These are phyloP conservation scores for Epichloe glyceriae DNA, from an alignment of 2,329 filamentous ascomycete genomes.

Conservation along the genomic window DNA sequence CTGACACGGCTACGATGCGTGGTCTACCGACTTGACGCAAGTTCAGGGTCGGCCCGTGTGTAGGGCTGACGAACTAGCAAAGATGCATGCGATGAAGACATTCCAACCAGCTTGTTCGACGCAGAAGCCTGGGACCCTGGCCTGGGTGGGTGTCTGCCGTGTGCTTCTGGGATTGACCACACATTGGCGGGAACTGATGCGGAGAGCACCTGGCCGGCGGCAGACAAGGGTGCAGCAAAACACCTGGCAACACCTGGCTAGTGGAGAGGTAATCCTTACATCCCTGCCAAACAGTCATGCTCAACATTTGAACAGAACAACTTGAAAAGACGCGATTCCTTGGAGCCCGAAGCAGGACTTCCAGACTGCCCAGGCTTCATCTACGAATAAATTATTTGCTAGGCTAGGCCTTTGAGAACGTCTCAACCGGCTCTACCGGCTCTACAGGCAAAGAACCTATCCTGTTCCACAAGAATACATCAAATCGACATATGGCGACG, in stretches of 20 bases:
- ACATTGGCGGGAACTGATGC: conserved; percentile 1
- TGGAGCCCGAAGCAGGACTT: too few relatives aligned
- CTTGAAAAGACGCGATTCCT: too few relatives aligned
- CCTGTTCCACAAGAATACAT: too few relatives aligned
- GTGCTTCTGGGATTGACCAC: background rate
- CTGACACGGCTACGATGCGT: conserved; percentile 2
- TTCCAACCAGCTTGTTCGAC: conserved; percentile 5
- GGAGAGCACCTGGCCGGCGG: background rate
- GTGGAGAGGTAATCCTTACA: background rate
- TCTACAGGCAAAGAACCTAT: too few relatives aligned
- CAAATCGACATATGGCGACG: too few relatives aligned
- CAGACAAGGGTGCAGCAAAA: conserved; percentile 2
- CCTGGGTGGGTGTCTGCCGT: background rate
- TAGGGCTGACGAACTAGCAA: conserved; percentile 6
- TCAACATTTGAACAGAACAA: too few relatives aligned
- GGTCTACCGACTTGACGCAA: conserved; percentile 4
- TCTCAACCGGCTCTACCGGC: too few relatives aligned
- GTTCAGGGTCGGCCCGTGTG: conserved; percentile 6
- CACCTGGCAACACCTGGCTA: background rate
- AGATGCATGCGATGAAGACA: conserved; percentile 5
- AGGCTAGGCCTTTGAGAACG: too few relatives aligned
- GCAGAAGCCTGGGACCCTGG: conserved; percentile 5
- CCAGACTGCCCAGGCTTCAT: too few relatives aligned
- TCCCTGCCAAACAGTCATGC: background rate
- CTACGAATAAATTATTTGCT: too few relatives aligned